Base-by-base conservation (phyloP, 768 basidiomycete genomes). In the Dioszegia hungarica region DNA sequence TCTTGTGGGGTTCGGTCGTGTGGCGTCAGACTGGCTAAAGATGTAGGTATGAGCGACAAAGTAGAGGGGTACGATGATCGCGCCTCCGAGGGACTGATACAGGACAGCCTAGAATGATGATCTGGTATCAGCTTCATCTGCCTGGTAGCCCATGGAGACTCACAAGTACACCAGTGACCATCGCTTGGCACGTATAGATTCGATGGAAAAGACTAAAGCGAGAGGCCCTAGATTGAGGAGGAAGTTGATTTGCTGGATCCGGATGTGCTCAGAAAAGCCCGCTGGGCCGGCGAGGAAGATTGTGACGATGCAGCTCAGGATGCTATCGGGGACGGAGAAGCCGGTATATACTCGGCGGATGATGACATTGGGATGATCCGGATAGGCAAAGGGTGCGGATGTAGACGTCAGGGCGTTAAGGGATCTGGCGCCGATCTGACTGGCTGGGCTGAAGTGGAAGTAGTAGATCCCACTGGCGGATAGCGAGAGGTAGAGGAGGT, bases 1-100 rank as follows among this genome's bases (percentile, higher is more conserved):
- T 3, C 2, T 9, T 2, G 28, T 11, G 5, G 52, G 52, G 4
- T 25, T 37, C 15, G 37, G 19, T 9, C 33, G 33, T 2, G 37
- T 17, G 4, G 12, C n/a, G 34, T 50, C 28, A 2, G 31, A n/a
- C 22, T 25, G 9, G 36, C 33, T n/a, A 19, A 38, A 50, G 20
- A 28, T 43, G 37, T 25, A 43, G 12, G 37, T 40, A n/a, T 54
- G 40, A 12, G 52, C n/a, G 29, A 43, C 19, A 14, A 43, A 20
- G 22, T 54, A 54, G 9, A 54, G 22, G 25, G 52, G 52, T n/a
- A 54, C 31, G 22, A 54, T 27, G 37, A 54, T n/a, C 6, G 52
- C 52, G 17, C 52, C 52, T 9, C 38, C 37, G 11, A 54, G 9
- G 22, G 22, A 27, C 27, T 54, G 52, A 22, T 54, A 54, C 8